A percentile compares a stretch with the other conserved stretches of the same genome.
Conservation (phyloP, 2,329 filamentous ascomycete species). For the Talaromyces sp. region DNA sequence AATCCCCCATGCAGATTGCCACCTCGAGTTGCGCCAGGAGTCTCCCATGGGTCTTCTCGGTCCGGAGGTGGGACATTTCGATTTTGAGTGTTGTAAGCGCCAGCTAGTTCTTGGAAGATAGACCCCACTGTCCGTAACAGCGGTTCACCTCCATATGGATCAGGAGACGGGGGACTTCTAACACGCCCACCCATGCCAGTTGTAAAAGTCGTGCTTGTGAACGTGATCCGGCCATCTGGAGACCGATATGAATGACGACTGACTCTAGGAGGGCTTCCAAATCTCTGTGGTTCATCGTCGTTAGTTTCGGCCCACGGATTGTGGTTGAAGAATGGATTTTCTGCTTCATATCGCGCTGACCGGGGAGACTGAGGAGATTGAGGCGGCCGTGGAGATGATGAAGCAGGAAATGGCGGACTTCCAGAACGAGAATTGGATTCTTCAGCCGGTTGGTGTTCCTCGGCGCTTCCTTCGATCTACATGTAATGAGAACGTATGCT, state of each 20-base stretch:
- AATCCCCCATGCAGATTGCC: slow-evolving; percentile 31
- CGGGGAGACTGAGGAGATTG: slow-evolving; percentile 29
- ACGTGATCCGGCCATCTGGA: slow-evolving; percentile 44
- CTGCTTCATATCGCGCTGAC: slow-evolving; percentile 24
- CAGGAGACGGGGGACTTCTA: slow-evolving; percentile 17
- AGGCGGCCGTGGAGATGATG: slow-evolving; percentile 4
- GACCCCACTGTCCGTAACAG: slow-evolving; percentile 39
- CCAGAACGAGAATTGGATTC: slow-evolving; percentile 21
- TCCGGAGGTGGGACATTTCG: slow-evolving; percentile 8
- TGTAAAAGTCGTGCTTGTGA: slow-evolving; percentile 33
- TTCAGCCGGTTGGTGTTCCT: slow-evolving; percentile 23
- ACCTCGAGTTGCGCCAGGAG: slow-evolving; percentile 13
- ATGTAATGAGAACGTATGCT: not conserved
- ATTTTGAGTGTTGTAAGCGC: slow-evolving; percentile 26
- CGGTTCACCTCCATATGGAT: slow-evolving; percentile 25
- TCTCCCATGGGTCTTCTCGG: slow-evolving; percentile 16
- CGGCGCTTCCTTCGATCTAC: slow-evolving; percentile 33
- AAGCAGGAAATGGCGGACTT: slow-evolving; percentile 3
- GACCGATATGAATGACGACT: slow-evolving; percentile 43
- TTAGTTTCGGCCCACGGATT: slow-evolving; percentile 48
- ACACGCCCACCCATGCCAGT: slow-evolving; percentile 23
- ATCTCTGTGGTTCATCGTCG: slow-evolving; percentile 41
- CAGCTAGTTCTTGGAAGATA: slow-evolving; percentile 47
- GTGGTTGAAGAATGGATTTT: slow-evolving; percentile 41
- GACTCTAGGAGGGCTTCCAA: slow-evolving; percentile 25